These are phyloP conservation scores for Alternaria triticina DNA, from an alignment of 2,329 filamentous ascomycete genomes.

Conservation along the genomic window DNA sequence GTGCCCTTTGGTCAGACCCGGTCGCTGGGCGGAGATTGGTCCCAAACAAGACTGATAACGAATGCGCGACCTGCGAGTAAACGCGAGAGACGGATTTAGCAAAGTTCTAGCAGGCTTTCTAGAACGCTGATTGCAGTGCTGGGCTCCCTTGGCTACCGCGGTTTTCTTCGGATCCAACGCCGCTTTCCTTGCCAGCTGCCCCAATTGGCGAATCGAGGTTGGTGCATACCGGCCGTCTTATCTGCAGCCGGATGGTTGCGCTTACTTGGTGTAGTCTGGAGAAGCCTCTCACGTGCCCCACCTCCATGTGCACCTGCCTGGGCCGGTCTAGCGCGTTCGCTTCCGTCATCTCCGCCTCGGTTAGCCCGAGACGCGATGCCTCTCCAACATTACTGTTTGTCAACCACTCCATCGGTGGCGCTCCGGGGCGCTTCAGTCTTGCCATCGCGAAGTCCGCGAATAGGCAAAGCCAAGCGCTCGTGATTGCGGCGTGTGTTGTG, in stretches of 20 bases:
- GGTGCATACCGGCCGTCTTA: constrained; percentile 8
- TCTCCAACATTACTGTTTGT: constrained; percentile 17
- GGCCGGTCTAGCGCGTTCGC: background rate
- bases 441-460: constrained; percentile 1
- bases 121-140: constrained; percentile 18
- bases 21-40: constrained; percentile 23
- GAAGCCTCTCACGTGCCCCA: constrained; percentile 25
- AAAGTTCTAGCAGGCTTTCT: constrained; percentile 29
- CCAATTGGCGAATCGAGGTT: constrained; percentile 16
- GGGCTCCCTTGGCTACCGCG: constrained; percentile 18
- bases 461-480: constrained; percentile 1
- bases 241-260: constrained; percentile 18
- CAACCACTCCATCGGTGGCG: constrained; percentile 21
- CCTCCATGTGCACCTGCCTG: constrained; percentile 9
- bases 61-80: background rate
- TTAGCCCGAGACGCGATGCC: constrained; percentile 7
- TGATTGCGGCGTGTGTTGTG: constrained; percentile 17
- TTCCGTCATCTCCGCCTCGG: constrained; percentile 15
- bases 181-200: constrained; percentile 32
- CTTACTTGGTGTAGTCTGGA: constrained; percentile 16
- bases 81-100: background rate
- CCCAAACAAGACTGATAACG: constrained; percentile 27
- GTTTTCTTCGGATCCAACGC: constrained; percentile 17
- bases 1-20: constrained; percentile 8
- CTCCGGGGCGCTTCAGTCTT: constrained; percentile 10